phyloP scores from a whole-genome alignment of 2,329 filamentous ascomycete genomes.

The Acrocalymma vagum region DNA sequence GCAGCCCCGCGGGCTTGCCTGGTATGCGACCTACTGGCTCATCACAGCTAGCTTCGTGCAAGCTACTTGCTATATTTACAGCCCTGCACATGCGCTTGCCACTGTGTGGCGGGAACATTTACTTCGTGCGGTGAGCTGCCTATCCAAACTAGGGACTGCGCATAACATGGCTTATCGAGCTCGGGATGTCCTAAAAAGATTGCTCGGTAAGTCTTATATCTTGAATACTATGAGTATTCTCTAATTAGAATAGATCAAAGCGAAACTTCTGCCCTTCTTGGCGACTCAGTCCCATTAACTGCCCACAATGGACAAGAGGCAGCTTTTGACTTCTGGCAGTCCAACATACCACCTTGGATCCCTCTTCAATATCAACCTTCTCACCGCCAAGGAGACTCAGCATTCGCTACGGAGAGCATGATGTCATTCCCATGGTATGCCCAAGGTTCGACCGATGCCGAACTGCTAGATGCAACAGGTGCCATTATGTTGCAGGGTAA shows the following conservation, averaged over 20 bases:
- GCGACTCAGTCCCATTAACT: neutral
- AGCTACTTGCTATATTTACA: constrained; percentile 5
- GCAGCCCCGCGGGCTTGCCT: constrained; percentile 3
- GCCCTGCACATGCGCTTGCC: constrained; percentile 1
- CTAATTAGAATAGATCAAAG: constrained; percentile 4
- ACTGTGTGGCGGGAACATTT: constrained; percentile 1
- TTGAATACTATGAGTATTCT: too few relatives aligned
- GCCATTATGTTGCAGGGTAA: constrained; percentile 6
- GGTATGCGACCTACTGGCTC: constrained; percentile 5
- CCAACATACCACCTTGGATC: neutral
- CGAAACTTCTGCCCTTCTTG: neutral
- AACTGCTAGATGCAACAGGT: constrained; percentile 3
- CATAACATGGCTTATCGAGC: constrained; percentile 5
- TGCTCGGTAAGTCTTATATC: constrained; percentile 5
- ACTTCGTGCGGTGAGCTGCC: neutral
- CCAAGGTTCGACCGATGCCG: constrained; percentile 3
- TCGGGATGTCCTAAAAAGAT: constrained; percentile 1
- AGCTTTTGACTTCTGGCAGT: constrained; percentile 6
- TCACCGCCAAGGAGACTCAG: neutral
- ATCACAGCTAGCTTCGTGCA: constrained; percentile 6
- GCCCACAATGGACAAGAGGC: constrained; percentile 3
- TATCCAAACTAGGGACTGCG: neutral
- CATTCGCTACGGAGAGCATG: neutral
- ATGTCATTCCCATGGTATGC: constrained; percentile 7
- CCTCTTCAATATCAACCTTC: neutral